phyloP scores from a whole-genome alignment of 306 rosid species.

The Trifolium fragiferum region DNA sequence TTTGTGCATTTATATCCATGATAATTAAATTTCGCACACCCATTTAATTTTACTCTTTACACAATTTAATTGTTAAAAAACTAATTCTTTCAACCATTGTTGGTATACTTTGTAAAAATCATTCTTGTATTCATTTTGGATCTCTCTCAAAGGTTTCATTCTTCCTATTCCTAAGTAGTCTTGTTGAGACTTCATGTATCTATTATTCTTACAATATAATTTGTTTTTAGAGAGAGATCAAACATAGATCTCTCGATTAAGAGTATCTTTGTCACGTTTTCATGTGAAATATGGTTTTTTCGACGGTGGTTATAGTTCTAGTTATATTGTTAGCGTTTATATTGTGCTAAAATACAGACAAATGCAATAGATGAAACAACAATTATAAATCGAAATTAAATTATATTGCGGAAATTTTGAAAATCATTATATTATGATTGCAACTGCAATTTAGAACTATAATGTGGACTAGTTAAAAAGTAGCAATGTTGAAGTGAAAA shows the following conservation, averaged over 20 bases:
- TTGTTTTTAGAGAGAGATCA: background rate
- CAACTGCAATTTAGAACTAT: background rate
- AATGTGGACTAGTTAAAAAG: background rate
- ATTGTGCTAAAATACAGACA: background rate
- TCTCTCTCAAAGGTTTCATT: background rate
- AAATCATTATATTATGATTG: background rate
- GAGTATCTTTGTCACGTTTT: background rate
- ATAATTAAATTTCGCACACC: background rate
- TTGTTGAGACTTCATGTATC: background rate
- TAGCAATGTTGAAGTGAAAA: constrained; percentile 1
- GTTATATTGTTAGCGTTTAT: too few species aligned
- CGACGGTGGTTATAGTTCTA: too few species aligned
- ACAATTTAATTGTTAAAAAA: background rate
- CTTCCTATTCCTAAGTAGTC: background rate
- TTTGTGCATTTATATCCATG: background rate
- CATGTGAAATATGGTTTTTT: too few species aligned
- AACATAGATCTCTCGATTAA: background rate
- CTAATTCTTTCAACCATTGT: background rate
- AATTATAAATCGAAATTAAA: background rate
- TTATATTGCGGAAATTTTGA: background rate
- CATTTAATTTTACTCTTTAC: too few species aligned
- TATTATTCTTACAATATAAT: background rate
- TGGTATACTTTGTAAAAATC: background rate
- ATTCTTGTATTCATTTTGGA: constrained; percentile 21
- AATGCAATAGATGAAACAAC: background rate